Evolutionary conservation across 2,329 filamentous ascomycete species (phyloP), one percentile per base, ranked within the genome.

Genomic region (Colletotrichum tropicicola): DNA sequence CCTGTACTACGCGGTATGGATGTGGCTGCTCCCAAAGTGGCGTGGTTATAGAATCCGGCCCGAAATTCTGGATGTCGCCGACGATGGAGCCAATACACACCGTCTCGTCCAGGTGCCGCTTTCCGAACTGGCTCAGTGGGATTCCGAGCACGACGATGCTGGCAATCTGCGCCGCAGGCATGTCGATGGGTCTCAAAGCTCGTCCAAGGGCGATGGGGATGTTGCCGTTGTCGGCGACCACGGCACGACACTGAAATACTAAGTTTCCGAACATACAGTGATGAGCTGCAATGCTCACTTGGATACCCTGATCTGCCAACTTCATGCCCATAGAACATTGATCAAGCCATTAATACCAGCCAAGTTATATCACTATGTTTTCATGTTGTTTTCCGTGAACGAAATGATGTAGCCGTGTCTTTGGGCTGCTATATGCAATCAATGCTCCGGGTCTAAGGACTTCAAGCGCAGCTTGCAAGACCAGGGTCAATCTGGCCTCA

Each of bases 1-100:
- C 0, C 25, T 86, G 0, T 91, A 91, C 73, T 90, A 90, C 66
- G 75, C 79, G 4, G 57, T 83, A 3, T 91, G 87, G 86, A 85
- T 90, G 66, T 79, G 84, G 54, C n/a, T 85, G 1, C 65, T 90
- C 0, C 88, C 89, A 0, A 81, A 78, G 32, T 80, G 79, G 67
- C 77, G 79, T 13, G 77, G 80, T 0, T 91, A 90, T 68, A 70
- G 75, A 5, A 82, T 89, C 35, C 81, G 87, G 0, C 83, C 88
- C 12, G 84, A 88, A 25, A 73, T 89, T 2, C 60, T 89, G 1
- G 74, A 80, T 0, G 74, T 88, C 6, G 84, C 84, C 4, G 62
- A 53, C 48, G 77, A 78, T 6, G 80, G 78, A 4, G 75, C 80
- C 2, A 79, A 77, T 15, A 78, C 79, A 1, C 81, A 85, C 65